Evolutionary conservation across 345 rosid species (phyloP).

Genomic region (Eucalyptus polyanthemos): DNA sequence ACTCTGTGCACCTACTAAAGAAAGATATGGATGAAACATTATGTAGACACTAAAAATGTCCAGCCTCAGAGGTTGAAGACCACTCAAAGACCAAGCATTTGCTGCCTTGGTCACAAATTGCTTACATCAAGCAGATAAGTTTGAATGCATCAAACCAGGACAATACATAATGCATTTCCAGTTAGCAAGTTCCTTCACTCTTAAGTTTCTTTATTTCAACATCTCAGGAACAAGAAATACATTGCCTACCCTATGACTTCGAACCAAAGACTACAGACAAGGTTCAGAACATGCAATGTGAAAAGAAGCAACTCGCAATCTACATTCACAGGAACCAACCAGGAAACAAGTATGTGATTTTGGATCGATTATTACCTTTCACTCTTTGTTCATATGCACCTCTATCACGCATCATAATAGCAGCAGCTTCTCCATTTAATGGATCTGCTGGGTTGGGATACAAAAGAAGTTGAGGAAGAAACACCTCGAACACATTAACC

Average conservation of each 20-base stretch:
- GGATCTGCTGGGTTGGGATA: constrained; percentile 98
- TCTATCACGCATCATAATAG: constrained; percentile 89
- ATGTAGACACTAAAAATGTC: background rate
- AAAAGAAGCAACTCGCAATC: background rate
- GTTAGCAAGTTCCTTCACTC: background rate
- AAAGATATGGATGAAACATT: background rate
- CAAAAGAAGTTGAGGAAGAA: constrained; percentile 96
- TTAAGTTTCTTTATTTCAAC: background rate
- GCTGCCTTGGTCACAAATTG: background rate
- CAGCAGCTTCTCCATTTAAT: constrained; percentile 96
- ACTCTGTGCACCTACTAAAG: background rate
- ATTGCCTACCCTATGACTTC: background rate
- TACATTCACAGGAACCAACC: background rate
- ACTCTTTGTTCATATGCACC: constrained; percentile 70
- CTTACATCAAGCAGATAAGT: background rate
- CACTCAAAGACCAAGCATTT: background rate
- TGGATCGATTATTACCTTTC: constrained; percentile 39
- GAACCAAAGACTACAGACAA: background rate
- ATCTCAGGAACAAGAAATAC: background rate
- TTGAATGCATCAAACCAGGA: background rate
- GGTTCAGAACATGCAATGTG: background rate
- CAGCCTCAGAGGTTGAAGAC: background rate
- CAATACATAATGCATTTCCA: background rate
- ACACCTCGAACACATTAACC: constrained; percentile 93
- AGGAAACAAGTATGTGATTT: background rate